Conservation (phyloP, 371 early-diverging fungal genomes). For the Haplosporangium sp. region DNA sequence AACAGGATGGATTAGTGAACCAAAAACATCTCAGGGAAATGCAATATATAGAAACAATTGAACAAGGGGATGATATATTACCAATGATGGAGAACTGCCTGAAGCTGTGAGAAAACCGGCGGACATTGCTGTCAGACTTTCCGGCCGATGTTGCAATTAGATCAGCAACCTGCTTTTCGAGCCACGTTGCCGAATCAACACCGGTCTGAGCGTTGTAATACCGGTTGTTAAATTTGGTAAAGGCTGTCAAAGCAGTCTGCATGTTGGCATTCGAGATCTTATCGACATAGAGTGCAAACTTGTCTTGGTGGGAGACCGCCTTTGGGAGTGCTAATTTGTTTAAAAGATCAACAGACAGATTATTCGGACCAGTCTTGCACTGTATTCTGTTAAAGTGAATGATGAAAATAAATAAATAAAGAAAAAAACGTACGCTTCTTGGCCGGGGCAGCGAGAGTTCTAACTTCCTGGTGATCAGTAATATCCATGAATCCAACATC, state of each 20-base stretch:
- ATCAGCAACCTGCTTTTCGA: slow-evolving; percentile 68
- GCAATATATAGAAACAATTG: not conserved
- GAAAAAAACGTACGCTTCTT: not conserved
- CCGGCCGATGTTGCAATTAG: slow-evolving; percentile 58
- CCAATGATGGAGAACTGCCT: slow-evolving; percentile 70
- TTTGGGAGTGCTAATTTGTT: slow-evolving; percentile 58
- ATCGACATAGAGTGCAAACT: slow-evolving; percentile 66
- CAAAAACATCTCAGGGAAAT: not conserved
- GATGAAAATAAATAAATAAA: too few relatives aligned
- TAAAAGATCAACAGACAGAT: too few relatives aligned
- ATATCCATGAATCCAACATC: slow-evolving; percentile 88
- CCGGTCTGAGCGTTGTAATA: slow-evolving; percentile 88
- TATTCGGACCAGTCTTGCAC: too few relatives aligned
- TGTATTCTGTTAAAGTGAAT: too few relatives aligned
- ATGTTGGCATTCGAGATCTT: slow-evolving; percentile 72
- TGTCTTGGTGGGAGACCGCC: slow-evolving; percentile 58
- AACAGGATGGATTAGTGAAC: not conserved
- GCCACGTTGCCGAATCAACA: slow-evolving; percentile 79
- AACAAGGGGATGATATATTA: slow-evolving; percentile 1
- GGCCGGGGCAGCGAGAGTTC: not conserved
- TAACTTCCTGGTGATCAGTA: slow-evolving; percentile 70
- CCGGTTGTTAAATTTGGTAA: slow-evolving; percentile 73
- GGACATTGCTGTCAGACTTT: slow-evolving; percentile 71
- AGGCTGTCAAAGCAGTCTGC: slow-evolving; percentile 70
- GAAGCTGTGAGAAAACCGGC: slow-evolving; percentile 79